Base-by-base conservation (phyloP, 345 rosid species). In the Tarenaya hassleriana region DNA sequence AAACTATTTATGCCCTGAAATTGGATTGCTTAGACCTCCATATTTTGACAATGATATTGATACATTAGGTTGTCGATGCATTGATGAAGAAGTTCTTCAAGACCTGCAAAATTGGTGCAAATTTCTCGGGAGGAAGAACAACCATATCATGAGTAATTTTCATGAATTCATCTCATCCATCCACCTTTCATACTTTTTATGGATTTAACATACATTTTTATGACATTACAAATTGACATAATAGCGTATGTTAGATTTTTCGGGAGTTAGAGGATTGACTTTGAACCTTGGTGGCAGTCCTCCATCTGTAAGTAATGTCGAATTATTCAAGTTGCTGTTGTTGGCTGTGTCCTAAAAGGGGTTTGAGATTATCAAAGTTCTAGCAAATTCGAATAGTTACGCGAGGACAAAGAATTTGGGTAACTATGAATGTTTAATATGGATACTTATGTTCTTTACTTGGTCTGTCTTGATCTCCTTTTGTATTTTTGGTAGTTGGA, bases 81-180 rank as follows among this genome's bases (percentile, higher is more conserved):
- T 62, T 84, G 54, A 84, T 87, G 95, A 86, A 75, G 60, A 91
- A 79, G 60, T 69, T 87, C 55, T 87, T 87, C 56, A 84, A 87
- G 72, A 91, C 84, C 63, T 91, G 87, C 65, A 84, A 38, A 74
- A 62, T 40, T 91, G 98, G 96, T 80, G 98, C 79, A 87, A 87
- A 56, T 91, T 71, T 67, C 67, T 91, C 69, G 73, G 82, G 58
- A 87, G 78, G 73, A 78, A 69, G 70, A 84, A 63, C 57, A 91
- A 68, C 69, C n/a, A n/a, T n/a, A 91, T 91, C 62, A 55, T 83
- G 98, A 34, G 18, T 3, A 14, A 17, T 16, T 56, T 13, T 38
- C 50, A 38, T n/a, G 7, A 38, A 20, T 33, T 13, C 4, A 11
- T 15, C 42, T 34, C 8, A 27, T 64, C 32, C 19, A 0, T 52